phyloP scores from a whole-genome alignment of 2,329 filamentous ascomycete species.

The Dothistroma pini region DNA sequence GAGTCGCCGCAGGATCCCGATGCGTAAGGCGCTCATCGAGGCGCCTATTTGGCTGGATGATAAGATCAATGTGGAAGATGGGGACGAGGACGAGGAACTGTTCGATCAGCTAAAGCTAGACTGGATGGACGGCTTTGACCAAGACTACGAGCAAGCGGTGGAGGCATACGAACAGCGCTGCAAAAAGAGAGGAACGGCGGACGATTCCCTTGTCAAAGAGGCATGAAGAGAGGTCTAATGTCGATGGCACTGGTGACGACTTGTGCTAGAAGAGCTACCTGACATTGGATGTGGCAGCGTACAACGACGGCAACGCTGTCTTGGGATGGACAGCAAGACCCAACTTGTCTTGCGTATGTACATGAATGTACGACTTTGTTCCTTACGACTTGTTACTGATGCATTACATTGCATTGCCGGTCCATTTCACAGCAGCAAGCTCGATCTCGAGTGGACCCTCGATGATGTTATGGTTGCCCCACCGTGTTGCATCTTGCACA shows the following conservation, averaged over 20 bases:
- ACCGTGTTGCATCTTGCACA: not conserved
- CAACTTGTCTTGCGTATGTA: not conserved
- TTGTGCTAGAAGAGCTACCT: too few species aligned
- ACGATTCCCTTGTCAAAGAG: not conserved
- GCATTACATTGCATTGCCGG: not conserved
- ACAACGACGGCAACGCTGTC: too few species aligned
- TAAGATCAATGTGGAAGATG: not conserved
- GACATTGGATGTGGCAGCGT: too few species aligned
- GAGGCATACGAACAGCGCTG: not conserved
- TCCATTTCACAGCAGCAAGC: not conserved
- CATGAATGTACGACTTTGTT: not conserved
- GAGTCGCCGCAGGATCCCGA: not conserved
- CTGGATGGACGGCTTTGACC: not conserved
- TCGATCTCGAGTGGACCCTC: constrained; percentile 2
- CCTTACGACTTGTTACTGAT: not conserved
- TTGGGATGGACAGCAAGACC: too few species aligned
- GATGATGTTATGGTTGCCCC: constrained; percentile 7
- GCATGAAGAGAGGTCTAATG: not conserved
- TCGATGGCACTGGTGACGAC: not conserved
- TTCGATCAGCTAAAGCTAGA: not conserved
- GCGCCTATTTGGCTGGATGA: not conserved
- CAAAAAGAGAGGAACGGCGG: not conserved
- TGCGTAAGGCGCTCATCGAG: not conserved
- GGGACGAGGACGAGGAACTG: not conserved
- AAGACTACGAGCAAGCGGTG: not conserved